A percentile compares a stretch with the other conserved stretches of the same genome.
phyloP scores from a whole-genome alignment of 257 asterid genomes.

The Paulownia fortunei region DNA sequence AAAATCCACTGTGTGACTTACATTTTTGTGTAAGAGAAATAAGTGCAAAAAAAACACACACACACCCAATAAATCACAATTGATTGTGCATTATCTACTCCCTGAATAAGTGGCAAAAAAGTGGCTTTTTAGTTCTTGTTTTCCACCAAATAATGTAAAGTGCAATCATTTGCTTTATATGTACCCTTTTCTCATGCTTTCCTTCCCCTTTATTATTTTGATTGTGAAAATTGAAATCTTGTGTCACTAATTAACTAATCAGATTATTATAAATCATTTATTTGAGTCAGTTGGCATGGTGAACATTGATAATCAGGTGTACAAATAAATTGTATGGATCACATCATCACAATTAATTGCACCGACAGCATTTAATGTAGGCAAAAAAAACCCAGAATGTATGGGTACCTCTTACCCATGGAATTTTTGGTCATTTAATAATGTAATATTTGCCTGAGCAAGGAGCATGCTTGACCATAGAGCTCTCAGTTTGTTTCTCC shows the following conservation, averaged over 20 bases:
- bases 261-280: background rate
- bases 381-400: background rate
- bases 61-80: background rate
- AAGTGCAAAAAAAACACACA: too few species aligned
- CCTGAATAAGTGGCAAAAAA: conserved; percentile 22
- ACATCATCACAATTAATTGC: conserved; percentile 31
- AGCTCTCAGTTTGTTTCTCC: too few species aligned
- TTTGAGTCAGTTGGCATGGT: background rate
- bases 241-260: background rate
- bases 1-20: too few species aligned
- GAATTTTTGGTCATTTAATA: conserved; percentile 13
- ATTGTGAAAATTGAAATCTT: background rate
- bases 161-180: conserved; percentile 32
- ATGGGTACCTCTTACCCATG: background rate
- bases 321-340: conserved; percentile 17
- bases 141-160: conserved; percentile 35
- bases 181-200: conserved; percentile 1
- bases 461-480: background rate
- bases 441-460: background rate
- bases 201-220: background rate
- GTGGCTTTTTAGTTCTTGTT: conserved; percentile 17
- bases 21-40: too few species aligned
- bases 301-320: background rate
- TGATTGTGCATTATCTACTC: background rate
- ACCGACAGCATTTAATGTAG: conserved; percentile 37